Evolutionary conservation across 148 eudicot genomes (phyloP), one percentile per base, ranked within the genome.

Genomic region (Persicaria maculosa): DNA sequence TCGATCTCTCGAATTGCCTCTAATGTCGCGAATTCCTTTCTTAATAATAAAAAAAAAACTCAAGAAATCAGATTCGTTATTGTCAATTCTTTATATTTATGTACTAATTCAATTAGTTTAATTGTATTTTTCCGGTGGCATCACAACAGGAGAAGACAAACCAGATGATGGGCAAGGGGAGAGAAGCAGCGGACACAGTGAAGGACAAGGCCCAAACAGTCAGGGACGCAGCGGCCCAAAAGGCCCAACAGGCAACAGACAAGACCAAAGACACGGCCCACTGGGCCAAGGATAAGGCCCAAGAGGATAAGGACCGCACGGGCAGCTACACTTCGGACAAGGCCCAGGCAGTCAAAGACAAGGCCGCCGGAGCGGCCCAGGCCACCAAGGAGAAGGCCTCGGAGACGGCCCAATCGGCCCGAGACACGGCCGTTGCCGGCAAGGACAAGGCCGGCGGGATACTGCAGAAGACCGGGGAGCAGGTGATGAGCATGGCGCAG

Each of bases 391-490:
- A 90, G 45, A 87, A 80, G 82, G 89, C 91, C 4, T 70, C 77
- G 0, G 78, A 83, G 25, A 74, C 79, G 87, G 64, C 81, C 5
- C 76, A 85, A 75, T 76, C 83, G 1, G 84, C 90, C n/a, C 78
- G 77, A 75, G 92, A 89, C 45, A 76, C 84, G 4, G 90, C 88
- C 6, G 76, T 80, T 6, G 88, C 93, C 3, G 93, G 91, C 1
- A 78, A 78, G n/a, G 97, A 92, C 53, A 85, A 88, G 59, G 85
- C 91, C 0, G 91, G 89, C 3, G 88, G 86, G 8, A 22, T 92
- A 0, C 61, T 92, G 3, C 84, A 84, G 72, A 84, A 79, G 81
- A 83, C 93, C 0, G 87, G 90, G 1, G 96, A 90, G 17, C 88
- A 83, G 9, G 83, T 85, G 44, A 90, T 59, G 86, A 80, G 76